Base-by-base conservation (phyloP, 1,284 basidiomycete genomes). In the Pholiota adiposa region DNA sequence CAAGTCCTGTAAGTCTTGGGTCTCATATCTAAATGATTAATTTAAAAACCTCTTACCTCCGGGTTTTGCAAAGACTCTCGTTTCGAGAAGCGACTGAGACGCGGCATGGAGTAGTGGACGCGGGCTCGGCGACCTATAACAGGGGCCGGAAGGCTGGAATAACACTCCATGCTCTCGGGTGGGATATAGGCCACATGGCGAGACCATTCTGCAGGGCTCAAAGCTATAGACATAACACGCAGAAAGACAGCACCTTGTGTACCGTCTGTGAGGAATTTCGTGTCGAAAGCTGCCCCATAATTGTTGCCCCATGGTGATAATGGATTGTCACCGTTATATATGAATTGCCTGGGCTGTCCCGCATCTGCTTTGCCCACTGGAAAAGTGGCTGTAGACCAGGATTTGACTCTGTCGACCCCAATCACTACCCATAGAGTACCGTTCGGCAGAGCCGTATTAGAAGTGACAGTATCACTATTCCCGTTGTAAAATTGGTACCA, bases 401-500 rank as follows among this genome's bases (percentile, higher is more conserved):
- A 46, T 1, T 12, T 16, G 3, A 23, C 43, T 5, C 53, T 41
- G 48, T 55, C 53, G 19, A 55, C 18, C 6, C 43, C 53, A 23
- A 18, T 55, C 31, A 55, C 31, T 2, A 55, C 27, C 18, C 19
- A 55, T 27, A 55, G 12, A 8, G 41, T 34, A 4, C 41, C 43
- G 16, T 55, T 55, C 14, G 19, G 18, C 14, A 21, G 25, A 19
- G 41, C 1, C 9, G 12, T 3, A 50, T 11, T 9, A 19, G 7
- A n/a, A 4, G 29, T 9, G 4, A 19, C 29, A 9, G 8, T 9
- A 11, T 56, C 55, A n/a, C 16, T 33, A 8, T 40, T 23, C 1
- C 55, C 55, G 14, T 57, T 57, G 27, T 36, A 48, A 23, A 34
- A 51, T 12, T 51, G 46, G 49, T 57, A 57, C 55, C 55, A 57